Evolutionary conservation across 2,329 filamentous ascomycete genomes (phyloP).

Genomic region (Aspergillus pseudonomiae): DNA sequence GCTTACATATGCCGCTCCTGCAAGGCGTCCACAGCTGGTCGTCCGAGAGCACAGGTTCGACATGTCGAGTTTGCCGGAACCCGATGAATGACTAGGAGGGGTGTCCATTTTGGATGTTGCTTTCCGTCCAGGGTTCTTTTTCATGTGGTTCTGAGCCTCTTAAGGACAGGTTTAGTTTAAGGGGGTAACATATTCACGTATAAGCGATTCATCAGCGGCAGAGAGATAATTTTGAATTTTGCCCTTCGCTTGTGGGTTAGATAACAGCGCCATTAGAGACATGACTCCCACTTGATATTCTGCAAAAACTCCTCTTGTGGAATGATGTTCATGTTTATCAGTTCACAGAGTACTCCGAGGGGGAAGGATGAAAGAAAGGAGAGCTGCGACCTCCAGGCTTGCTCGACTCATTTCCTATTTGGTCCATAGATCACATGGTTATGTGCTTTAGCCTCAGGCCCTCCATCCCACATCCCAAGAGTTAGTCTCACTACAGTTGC

Average conservation of each 20-base stretch:
- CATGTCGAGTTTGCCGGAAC: background rate
- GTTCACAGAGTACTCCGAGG: no score
- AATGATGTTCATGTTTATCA: no score
- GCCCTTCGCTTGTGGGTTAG: rapidly evolving
- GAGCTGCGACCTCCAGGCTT: no score
- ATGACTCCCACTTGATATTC: no score
- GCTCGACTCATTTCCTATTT: background rate
- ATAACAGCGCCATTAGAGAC: no score
- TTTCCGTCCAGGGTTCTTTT: background rate
- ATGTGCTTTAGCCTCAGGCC: no score
- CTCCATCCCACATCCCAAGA: background rate
- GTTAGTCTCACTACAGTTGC: background rate
- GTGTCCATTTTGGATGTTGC: background rate
- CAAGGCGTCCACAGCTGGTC: background rate
- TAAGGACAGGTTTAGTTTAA: background rate
- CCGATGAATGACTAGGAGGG: background rate
- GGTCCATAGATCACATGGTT: background rate
- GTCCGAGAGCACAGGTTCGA: background rate
- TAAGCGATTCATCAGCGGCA: background rate
- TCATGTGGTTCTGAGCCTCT: background rate
- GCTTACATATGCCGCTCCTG: slow-evolving; percentile 1
- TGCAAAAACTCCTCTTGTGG: no score
- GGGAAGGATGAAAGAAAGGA: background rate
- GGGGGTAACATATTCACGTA: background rate
- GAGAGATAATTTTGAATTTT: background rate